Evolutionary conservation across 2,329 filamentous ascomycete genomes (phyloP), one percentile per base, ranked within the genome.

Genomic region (Drechslerella dactyloides): DNA sequence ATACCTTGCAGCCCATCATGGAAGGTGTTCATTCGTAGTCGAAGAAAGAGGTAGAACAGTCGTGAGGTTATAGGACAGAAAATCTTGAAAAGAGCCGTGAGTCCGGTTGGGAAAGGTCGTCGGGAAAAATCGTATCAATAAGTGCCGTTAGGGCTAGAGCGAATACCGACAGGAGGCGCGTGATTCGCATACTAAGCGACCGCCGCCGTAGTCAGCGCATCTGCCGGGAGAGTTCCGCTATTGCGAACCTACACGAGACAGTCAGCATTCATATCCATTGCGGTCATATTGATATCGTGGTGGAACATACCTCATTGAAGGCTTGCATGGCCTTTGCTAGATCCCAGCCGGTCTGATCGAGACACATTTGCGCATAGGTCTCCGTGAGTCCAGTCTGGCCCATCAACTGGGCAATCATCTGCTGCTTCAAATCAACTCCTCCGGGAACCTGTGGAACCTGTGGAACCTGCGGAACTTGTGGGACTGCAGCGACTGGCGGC

Each of bases 341-440:
- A 78, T 96, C 86, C 91, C 92, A 97, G 40, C 84, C 85, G 64
- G 89, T 90, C 69, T 92, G 87, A 1, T 86, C 84, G 15, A 97
- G 83, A 76, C 93, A 97, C 83, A 96, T 85, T 75, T 88, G 85
- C 0, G 92, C 89, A 78, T 90, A 96, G 68, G 90, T 83, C 8
- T 87, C 80, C 7, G 86, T 94, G 87, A 99, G 91, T 65, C 87
- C 86, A 0, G 93, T 96, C 76, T 87, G 87, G 74, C 86, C 87
- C 74, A 87, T 89, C 58, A 97, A 84, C 78, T 94, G 88, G 19
- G 87, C 82, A 77, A 96, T 83, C 81, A 92, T 86, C 74, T 89
- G 85, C 75, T 90, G 85, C 75, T 89, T 85, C 37, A 83, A 81
- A n/a, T 81, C 80, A 42, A 82, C 80, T 15, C 80, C 74, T 73